Evolutionary conservation across 306 rosid genomes (phyloP), one percentile per base, ranked within the genome.

Genomic region (Ammopiptanthus mongolicus): DNA sequence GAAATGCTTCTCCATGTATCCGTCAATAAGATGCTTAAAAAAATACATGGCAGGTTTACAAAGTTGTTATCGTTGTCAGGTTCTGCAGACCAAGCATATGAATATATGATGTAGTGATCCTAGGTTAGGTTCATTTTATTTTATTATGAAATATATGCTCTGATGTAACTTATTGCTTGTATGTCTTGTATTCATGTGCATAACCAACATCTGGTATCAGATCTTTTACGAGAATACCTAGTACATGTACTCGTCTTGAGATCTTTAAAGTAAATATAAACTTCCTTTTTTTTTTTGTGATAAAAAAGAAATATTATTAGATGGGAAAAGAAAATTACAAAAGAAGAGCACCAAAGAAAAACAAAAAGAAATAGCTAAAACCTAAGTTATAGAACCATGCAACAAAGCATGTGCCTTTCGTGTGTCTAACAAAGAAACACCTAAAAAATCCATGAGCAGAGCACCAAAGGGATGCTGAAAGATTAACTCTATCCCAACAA

Each of bases 51-150:
- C 46, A 7, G 23, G 29, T 61, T 22, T 77, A 17, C 15, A 15
- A 33, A 73, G 64, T 48, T 66, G 48, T 34, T 36, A 31, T 52
- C 41, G n/a, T 33, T 51, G 44, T 62, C 31, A 5, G 77, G 19
- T 47, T 80, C 19, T 39, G 8, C 23, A 51, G 18, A 60, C 41
- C 53, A 39, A 36, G 55, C 41, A 51, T 61, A 21, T 67, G 17
- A 59, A 19, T 63, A 10, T 73, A 19, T 77, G 28, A 65, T 62
- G 66, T 19, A 31, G 31, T 31, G 31, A 33, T 21, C 21, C 21
- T 82, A 21, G 33, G 52, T 33, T 21, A 31, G 68, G 33, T 53
- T 80, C 17, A 31, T 34, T 71, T 81, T 63, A 48, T 65, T 61
- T 31, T 56, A 6, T 33, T 71, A 12, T 51, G 23, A 25, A 53